These are phyloP conservation scores for Aspergillus intermedius DNA, from an alignment of 2,329 filamentous ascomycete species.

Conservation along the genomic window DNA sequence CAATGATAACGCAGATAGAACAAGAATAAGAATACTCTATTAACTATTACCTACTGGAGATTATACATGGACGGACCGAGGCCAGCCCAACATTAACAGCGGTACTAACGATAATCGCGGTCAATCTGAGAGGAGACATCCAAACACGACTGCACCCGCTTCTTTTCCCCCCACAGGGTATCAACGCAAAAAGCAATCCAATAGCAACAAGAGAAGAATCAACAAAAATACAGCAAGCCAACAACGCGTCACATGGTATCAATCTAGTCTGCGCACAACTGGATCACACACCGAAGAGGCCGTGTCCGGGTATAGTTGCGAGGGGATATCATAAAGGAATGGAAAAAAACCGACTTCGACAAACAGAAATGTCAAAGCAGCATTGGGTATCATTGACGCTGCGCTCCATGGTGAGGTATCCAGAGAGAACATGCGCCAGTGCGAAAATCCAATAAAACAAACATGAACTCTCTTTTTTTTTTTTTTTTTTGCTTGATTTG, in stretches of 20 bases:
- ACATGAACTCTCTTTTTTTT: slow-evolving; percentile 5
- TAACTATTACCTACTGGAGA: slow-evolving; percentile 33
- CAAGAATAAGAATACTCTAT: slow-evolving; percentile 27
- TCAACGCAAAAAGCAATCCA: slow-evolving; percentile 24
- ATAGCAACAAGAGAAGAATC: slow-evolving; percentile 21
- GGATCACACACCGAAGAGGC: slow-evolving; percentile 15
- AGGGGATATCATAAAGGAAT: slow-evolving; percentile 30
- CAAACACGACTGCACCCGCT: slow-evolving; percentile 3
- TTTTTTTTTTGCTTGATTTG: slow-evolving; percentile 5
- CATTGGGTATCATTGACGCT: slow-evolving; percentile 28
- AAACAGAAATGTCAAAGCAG: slow-evolving; percentile 21
- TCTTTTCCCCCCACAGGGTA: slow-evolving; percentile 26
- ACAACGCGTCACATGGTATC: slow-evolving; percentile 30
- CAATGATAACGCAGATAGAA: neutral
- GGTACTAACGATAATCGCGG: slow-evolving; percentile 18
- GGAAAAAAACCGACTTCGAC: slow-evolving; percentile 15
- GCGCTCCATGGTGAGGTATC: slow-evolving; percentile 1
- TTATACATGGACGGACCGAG: slow-evolving; percentile 1
- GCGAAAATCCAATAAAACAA: slow-evolving; percentile 17
- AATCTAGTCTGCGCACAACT: slow-evolving; percentile 28
- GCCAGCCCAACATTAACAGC: slow-evolving; percentile 11
- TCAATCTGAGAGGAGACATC: slow-evolving; percentile 17
- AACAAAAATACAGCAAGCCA: slow-evolving; percentile 20
- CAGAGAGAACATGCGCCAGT: slow-evolving; percentile 18
- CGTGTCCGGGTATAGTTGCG: slow-evolving; percentile 22